Evolutionary conservation across 2,329 filamentous ascomycete genomes (phyloP).

Genomic region (Claviceps fusiformis): DNA sequence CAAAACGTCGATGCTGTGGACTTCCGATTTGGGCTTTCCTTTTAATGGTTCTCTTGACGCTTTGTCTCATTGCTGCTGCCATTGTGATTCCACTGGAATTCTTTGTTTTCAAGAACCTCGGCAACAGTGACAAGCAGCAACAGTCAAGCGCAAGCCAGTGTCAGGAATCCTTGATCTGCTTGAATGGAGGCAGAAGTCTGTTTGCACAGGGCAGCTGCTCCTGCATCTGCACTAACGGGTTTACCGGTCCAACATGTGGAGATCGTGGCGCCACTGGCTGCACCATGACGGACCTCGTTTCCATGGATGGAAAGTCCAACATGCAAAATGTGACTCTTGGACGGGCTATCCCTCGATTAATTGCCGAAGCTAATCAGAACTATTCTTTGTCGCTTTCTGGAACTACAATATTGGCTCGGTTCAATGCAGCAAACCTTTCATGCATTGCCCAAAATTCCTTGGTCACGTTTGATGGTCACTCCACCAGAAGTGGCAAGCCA

Average conservation of each 20-base stretch:
- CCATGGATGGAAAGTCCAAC: conserved; percentile 24
- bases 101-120: conserved; percentile 42
- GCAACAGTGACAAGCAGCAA: conserved; percentile 21
- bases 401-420: conserved; percentile 56
- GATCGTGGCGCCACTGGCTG: conserved; percentile 34
- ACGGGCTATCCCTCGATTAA: conserved; percentile 59
- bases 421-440: conserved; percentile 62
- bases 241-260: conserved; percentile 48
- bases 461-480: conserved; percentile 61
- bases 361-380: conserved; percentile 48
- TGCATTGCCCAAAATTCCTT: conserved; percentile 79
- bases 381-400: conserved; percentile 66
- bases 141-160: conserved; percentile 37
- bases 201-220: conserved; percentile 56
- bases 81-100: conserved; percentile 63
- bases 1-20: conserved; percentile 60
- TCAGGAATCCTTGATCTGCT: conserved; percentile 47
- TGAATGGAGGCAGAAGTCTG: conserved; percentile 70
- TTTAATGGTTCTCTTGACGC: conserved; percentile 45
- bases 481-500: conserved; percentile 18
- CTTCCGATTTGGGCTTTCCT: conserved; percentile 70
- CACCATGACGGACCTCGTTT: conserved; percentile 32
- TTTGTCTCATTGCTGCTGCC: conserved; percentile 66
- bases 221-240: conserved; percentile 83
- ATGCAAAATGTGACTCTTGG: conserved; percentile 66